Conservation (phyloP, 2,329 filamentous ascomycete genomes). For the Aspergillus amoenus region DNA sequence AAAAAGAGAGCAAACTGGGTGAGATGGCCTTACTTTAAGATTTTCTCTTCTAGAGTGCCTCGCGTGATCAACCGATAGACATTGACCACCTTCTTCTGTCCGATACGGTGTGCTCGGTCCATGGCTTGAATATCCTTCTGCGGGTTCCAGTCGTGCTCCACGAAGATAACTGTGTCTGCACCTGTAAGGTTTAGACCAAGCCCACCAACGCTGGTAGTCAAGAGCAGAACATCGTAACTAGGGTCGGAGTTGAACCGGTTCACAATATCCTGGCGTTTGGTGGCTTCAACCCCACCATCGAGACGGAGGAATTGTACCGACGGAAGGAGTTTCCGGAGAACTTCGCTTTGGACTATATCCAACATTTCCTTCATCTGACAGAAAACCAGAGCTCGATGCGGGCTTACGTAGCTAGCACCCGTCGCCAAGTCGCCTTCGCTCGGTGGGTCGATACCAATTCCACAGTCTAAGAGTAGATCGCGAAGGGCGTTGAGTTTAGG, state of each 20-base stretch:
- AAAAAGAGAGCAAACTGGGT: neutral
- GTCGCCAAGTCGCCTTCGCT: constrained; percentile 56
- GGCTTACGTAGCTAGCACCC: constrained; percentile 79
- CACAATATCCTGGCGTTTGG: constrained; percentile 93
- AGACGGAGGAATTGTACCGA: constrained; percentile 91
- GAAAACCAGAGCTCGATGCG: constrained; percentile 93
- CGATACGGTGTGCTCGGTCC: constrained; percentile 97
- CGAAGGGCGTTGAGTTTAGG: constrained; percentile 88
- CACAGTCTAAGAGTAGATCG: constrained; percentile 96
- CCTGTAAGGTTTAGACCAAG: constrained; percentile 93
- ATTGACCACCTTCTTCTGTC: constrained; percentile 99
- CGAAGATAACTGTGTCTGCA: constrained; percentile 97
- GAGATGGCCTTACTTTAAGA: constrained; percentile 64
- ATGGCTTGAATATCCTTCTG: constrained; percentile 98
- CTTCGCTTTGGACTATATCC: constrained; percentile 95
- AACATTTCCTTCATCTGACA: constrained; percentile 99
- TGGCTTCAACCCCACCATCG: constrained; percentile 89
- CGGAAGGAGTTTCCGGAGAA: constrained; percentile 86
- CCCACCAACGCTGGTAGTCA: constrained; percentile 94
- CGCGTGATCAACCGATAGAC: constrained; percentile 96
- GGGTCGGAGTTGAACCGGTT: constrained; percentile 99
- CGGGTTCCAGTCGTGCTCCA: constrained; percentile 99
- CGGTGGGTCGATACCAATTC: constrained; percentile 74
- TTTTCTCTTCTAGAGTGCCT: constrained; percentile 97
- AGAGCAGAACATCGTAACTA: constrained; percentile 87